Evolutionary conservation across 2,329 filamentous ascomycete genomes (phyloP), one percentile per base, ranked within the genome.

Genomic region (Lecanicillium sp.): DNA sequence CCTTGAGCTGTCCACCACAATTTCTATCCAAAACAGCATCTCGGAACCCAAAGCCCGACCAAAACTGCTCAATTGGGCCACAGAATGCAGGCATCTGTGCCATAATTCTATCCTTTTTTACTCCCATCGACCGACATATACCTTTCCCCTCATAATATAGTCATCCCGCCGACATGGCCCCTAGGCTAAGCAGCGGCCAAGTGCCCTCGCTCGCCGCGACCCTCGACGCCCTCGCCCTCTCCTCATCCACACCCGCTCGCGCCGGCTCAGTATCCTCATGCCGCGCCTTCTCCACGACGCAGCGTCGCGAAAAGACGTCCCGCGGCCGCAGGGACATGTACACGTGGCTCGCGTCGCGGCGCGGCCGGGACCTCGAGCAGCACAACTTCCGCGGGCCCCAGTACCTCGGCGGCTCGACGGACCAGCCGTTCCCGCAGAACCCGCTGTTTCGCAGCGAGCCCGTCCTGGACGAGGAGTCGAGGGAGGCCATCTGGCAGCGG

Each of bases 361-460:
- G 49, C 4, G 57, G 58, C 19, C 42, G 42, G 9, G 40, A 44
- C 18, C 33, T 60, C 5, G 48, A 55, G 44, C 22, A 25, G 8
- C 29, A 15, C 29, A 44, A 49, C 4, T 46, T 46, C 19, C 46
- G 42, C 14, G 47, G 50, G 4, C 57, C 61, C 2, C 57, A 55
- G 38, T 70, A 71, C 46, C 48, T 72, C 2, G 55, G 57, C 11
- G 51, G 51, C 29, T 46, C 51, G 47, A 54, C 49, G 35, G 51
- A 70, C 58, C 60, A 63, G 44, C 87, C 86, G 0, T 95, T 92
- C 48, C 87, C 87, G 1, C 56, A 77, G 36, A 95, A 95, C 58
- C 65, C 64, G 4, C 56, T 72, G 17, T 96, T 90, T 62, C 62
- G 69, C 46, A 87, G 81, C 51, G 72, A 85, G 57, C 66, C 72